Base-by-base conservation (phyloP, 1,284 basidiomycete genomes). In the Hypsizygus ulmarius region DNA sequence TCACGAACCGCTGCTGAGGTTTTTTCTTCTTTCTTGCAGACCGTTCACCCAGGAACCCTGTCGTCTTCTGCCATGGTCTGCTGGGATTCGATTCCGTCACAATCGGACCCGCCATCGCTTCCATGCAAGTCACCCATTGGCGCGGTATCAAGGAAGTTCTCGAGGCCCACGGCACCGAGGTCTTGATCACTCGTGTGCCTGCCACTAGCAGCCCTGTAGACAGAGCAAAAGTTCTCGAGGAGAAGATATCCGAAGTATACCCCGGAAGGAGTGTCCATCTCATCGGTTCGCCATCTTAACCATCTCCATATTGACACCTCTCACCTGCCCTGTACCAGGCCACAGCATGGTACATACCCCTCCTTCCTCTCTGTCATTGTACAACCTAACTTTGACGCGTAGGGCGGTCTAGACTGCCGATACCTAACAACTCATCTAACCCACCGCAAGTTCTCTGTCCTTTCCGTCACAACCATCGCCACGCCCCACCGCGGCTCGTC, bases 1-100 rank as follows among this genome's bases (percentile, higher is more conserved):
- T 44, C 10, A 39, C 43, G 39, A 25, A 43, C 55, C 21, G 21
- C 30, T 19, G 21, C 38, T 57, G n/a, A 47, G n/a, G n/a, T n/a
- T n/a, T n/a, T n/a, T n/a, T 12, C 4, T 32, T n/a, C 35, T 19
- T 44, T n/a, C 19, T 45, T 53, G 7, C 58, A 87, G 86, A 93
- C 62, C 76, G 78, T 1, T 75, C 89, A 1, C 88, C 93, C 0
- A 77, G 79, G 52, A 81, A 92, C 57, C 94, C 94, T 0, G 68
- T 97, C 38, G 87, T 97, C 2, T 96, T 97, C 65, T 96, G 93
- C 57, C 94, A 97, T 61, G 94, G 95, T 6, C 77, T 97, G 1
- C 77, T 97, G 1, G 93, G 93, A 3, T 93, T 93, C 59, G 90
- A 93, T 63, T 84, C 82, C 0, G 79, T 89, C 52, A 84, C 78